Conservation (phyloP, 495 filamentous ascomycete genomes). For the Barbatosphaeria neglecta region DNA sequence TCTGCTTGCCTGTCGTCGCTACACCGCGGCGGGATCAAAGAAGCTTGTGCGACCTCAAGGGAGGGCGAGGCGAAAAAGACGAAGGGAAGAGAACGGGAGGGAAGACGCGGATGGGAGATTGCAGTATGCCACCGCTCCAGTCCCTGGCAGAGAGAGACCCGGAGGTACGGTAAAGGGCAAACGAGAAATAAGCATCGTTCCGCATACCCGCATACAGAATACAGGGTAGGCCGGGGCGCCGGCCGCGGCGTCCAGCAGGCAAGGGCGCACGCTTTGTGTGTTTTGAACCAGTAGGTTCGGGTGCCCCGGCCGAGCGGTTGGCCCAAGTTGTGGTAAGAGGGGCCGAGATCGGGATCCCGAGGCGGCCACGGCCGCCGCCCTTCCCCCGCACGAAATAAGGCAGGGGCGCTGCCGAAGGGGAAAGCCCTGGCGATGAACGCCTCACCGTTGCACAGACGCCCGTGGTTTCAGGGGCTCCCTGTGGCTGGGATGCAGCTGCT, state of each 20-base stretch:
- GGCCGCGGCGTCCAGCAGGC: no score
- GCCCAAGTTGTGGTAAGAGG: background rate
- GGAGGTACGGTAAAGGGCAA: background rate
- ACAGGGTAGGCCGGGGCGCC: no score
- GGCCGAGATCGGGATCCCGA: slow-evolving; percentile 23
- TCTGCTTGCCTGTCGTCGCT: no score
- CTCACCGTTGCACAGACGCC: slow-evolving; percentile 15
- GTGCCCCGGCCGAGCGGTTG: background rate
- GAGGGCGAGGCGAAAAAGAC: no score
- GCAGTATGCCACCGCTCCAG: no score
- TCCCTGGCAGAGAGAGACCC: background rate
- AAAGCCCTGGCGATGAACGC: slow-evolving; percentile 1
- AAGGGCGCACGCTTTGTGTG: no score
- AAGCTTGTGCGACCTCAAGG: no score
- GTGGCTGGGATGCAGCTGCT: slow-evolving; percentile 11
- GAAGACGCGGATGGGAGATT: background rate
- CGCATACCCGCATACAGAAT: background rate
- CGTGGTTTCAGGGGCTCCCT: slow-evolving; percentile 4
- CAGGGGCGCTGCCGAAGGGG: slow-evolving; percentile 5
- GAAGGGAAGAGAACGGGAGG: no score
- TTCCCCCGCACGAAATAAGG: background rate
- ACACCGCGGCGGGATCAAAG: no score
- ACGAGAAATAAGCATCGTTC: background rate
- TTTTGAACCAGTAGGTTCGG: background rate
- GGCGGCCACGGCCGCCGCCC: background rate